Conservation (phyloP, 106 monocot genomes). For the Dendrobium nobile region DNA sequence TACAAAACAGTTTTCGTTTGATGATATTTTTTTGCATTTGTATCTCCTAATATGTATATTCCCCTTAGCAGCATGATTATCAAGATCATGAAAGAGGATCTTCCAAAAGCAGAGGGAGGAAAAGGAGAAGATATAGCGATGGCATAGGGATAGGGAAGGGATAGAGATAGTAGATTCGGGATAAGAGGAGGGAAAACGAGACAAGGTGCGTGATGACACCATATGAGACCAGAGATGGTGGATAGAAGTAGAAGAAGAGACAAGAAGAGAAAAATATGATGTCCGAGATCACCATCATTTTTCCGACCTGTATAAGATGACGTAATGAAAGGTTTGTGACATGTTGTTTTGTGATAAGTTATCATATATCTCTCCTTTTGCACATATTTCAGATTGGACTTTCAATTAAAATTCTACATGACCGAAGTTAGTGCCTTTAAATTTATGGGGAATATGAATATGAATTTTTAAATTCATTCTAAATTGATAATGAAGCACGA, state of each 20-base stretch:
- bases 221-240: no score
- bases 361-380: no score
- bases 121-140: not conserved
- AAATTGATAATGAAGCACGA: no score
- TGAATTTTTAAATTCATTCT: no score
- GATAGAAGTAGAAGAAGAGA: no score
- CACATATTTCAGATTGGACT: no score
- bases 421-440: no score
- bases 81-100: conserved; percentile 5
- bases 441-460: no score
- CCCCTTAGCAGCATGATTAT: conserved; percentile 4
- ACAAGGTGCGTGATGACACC: no score
- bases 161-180: not conserved
- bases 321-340: not conserved
- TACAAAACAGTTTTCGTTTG: not conserved
- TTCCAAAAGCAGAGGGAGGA: conserved; percentile 10
- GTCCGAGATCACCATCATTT: not conserved
- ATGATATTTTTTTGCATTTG: not conserved
- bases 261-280: not conserved
- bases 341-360: no score
- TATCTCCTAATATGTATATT: not conserved
- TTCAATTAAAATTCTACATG: no score
- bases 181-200: no score
- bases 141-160: not conserved
- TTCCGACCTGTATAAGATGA: conserved; percentile 1